Evolutionary conservation across 371 early-diverging fungal species (phyloP).

Genomic region (Capillidium rhysosporum): DNA sequence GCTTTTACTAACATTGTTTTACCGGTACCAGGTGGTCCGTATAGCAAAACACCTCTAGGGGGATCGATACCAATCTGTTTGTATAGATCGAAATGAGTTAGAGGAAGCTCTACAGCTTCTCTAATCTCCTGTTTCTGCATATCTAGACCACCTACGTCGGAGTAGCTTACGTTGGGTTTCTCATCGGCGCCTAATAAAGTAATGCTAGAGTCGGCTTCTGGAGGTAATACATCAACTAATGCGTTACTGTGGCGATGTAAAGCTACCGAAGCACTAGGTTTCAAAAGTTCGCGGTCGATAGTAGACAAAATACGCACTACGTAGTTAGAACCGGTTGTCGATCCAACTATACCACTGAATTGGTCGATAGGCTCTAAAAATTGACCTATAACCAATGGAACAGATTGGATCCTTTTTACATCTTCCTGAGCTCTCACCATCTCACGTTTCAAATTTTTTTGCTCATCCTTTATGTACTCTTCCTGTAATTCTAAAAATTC

Average conservation of each 20-base stretch:
- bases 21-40: slow-evolving; percentile 96
- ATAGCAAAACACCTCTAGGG: slow-evolving; percentile 95
- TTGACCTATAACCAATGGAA: slow-evolving; percentile 98
- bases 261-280: slow-evolving; percentile 94
- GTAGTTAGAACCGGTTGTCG: slow-evolving; percentile 91
- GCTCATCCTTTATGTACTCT: slow-evolving; percentile 98
- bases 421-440: slow-evolving; percentile 92
- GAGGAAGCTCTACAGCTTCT: slow-evolving; percentile 98
- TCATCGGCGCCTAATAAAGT: slow-evolving; percentile 89
- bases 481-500: slow-evolving; percentile 96
- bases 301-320: slow-evolving; percentile 96
- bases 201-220: slow-evolving; percentile 95
- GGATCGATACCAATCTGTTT: slow-evolving; percentile 99
- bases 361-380: slow-evolving; percentile 98
- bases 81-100: slow-evolving; percentile 98
- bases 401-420: slow-evolving; percentile 97
- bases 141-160: slow-evolving; percentile 98
- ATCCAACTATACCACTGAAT: slow-evolving; percentile 94
- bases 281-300: slow-evolving; percentile 95
- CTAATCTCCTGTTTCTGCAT: slow-evolving; percentile 99
- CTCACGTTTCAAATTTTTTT: slow-evolving; percentile 93
- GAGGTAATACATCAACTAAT: slow-evolving; percentile 89
- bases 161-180: slow-evolving; percentile 90
- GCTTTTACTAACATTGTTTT: slow-evolving; percentile 99
- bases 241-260: slow-evolving; percentile 98